Conservation (phyloP, 805 yeast genomes). For the Tetrapisispora pingtungensis region DNA sequence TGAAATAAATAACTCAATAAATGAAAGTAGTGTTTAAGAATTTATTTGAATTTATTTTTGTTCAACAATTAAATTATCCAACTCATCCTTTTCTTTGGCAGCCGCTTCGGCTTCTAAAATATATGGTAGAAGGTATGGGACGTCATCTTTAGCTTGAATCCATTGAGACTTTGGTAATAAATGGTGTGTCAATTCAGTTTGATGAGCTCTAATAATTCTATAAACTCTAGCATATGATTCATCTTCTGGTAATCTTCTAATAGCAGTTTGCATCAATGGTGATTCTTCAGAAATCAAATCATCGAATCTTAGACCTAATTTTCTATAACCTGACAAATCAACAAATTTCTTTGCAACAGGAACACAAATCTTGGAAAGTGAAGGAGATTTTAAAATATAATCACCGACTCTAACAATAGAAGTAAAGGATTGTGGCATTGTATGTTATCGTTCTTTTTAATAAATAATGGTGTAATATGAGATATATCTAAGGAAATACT, state of each 20-base stretch:
- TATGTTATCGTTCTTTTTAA: no score
- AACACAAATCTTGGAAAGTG: slow-evolving; percentile 60
- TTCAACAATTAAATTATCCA: slow-evolving; percentile 59
- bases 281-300: slow-evolving; percentile 84
- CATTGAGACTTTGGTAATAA: slow-evolving; percentile 74
- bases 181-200: slow-evolving; percentile 73
- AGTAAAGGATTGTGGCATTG: slow-evolving; percentile 42
- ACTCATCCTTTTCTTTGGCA: slow-evolving; percentile 73
- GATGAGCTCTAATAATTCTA: slow-evolving; percentile 89
- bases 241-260: slow-evolving; percentile 73
- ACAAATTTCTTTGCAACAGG: slow-evolving; percentile 74
- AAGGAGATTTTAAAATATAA: slow-evolving; percentile 70
- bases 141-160: slow-evolving; percentile 69
- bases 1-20: no score
- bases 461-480: no score
- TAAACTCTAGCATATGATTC: slow-evolving; percentile 85
- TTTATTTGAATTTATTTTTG: neutral
- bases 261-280: slow-evolving; percentile 77
- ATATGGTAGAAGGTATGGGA: slow-evolving; percentile 77
- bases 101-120: slow-evolving; percentile 92
- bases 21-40: neutral
- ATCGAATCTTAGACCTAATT: slow-evolving; percentile 84
- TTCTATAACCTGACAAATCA: slow-evolving; percentile 82
- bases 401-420: slow-evolving; percentile 67
- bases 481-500: no score